Percentiles rank a stretch among this genome's conserved stretches.
Conservation (phyloP, 208 protist species). For the Porcisia hertigi region DNA sequence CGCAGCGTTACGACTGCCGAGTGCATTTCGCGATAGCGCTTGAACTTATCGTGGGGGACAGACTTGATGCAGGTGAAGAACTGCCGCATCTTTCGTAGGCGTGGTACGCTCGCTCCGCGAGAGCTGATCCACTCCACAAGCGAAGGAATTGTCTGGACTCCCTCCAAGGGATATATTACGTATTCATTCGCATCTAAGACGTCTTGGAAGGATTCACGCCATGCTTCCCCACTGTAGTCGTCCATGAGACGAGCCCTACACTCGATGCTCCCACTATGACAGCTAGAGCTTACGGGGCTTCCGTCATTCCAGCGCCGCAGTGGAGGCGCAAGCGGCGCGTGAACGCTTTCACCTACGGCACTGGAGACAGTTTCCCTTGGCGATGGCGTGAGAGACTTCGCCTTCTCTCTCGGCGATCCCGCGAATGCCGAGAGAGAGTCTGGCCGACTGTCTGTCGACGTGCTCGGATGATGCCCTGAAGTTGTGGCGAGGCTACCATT, state of each 20-base stretch:
- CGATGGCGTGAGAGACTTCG: not conserved
- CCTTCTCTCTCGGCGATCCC: not conserved
- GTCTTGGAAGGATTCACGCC: constrained; percentile 5
- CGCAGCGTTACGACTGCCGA: constrained; percentile 69
- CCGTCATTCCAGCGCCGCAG: not conserved
- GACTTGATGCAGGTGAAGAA: constrained; percentile 51
- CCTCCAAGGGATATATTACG: constrained; percentile 45
- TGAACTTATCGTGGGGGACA: constrained; percentile 59
- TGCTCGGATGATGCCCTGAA: not conserved
- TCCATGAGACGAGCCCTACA: not conserved
- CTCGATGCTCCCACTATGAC: constrained; percentile 7
- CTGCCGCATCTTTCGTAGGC: constrained; percentile 34
- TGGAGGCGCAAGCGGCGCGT: not conserved
- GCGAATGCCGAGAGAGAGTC: not conserved
- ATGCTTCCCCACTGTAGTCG: not conserved
- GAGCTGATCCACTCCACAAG: constrained; percentile 67
- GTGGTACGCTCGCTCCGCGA: constrained; percentile 39
- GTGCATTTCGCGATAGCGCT: constrained; percentile 47
- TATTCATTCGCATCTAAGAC: constrained; percentile 25
- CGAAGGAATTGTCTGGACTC: constrained; percentile 38
- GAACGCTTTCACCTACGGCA: constrained; percentile 7
- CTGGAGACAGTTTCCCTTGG: constrained; percentile 34
- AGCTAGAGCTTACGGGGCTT: constrained; percentile 6
- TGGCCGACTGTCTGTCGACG: not conserved
- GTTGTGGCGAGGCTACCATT: not conserved